These are phyloP conservation scores for Colletotrichum orchidophilum DNA, from an alignment of 2,329 filamentous ascomycete genomes.

Conservation along the genomic window DNA sequence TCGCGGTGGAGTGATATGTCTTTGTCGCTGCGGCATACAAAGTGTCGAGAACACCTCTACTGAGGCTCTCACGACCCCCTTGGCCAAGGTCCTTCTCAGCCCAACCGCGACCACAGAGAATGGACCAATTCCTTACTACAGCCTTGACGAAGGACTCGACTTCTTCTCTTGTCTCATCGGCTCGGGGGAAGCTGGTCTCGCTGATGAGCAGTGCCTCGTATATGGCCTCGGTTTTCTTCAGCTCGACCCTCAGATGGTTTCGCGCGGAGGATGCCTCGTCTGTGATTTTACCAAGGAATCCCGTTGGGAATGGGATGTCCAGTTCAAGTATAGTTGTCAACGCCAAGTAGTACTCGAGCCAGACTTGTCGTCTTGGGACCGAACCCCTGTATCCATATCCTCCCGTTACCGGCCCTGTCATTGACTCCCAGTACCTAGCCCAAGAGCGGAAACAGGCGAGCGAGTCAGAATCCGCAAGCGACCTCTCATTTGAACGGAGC, in stretches of 20 bases:
- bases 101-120: slow-evolving; percentile 84
- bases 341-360: slow-evolving; percentile 85
- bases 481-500: slow-evolving; percentile 59
- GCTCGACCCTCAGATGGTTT: slow-evolving; percentile 75
- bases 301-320: slow-evolving; percentile 68
- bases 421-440: slow-evolving; percentile 73
- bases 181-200: slow-evolving; percentile 85
- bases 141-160: slow-evolving; percentile 84
- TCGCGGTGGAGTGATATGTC: slow-evolving; percentile 93
- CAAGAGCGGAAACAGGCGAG: slow-evolving; percentile 72
- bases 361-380: slow-evolving; percentile 74
- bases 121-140: slow-evolving; percentile 85
- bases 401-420: slow-evolving; percentile 57
- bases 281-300: slow-evolving; percentile 48
- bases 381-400: slow-evolving; percentile 68
- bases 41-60: slow-evolving; percentile 82
- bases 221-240: slow-evolving; percentile 80
- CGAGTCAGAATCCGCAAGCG: slow-evolving; percentile 61
- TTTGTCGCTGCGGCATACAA: slow-evolving; percentile 91
- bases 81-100: slow-evolving; percentile 81
- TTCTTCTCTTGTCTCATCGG: slow-evolving; percentile 79
- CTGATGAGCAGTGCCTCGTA: slow-evolving; percentile 83
- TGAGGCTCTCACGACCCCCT: slow-evolving; percentile 79
- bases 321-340: slow-evolving; percentile 80
- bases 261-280: slow-evolving; percentile 63